These are phyloP conservation scores for Cenchrus americanus DNA, from an alignment of 176 grass and related monocot genomes.

Conservation along the genomic window DNA sequence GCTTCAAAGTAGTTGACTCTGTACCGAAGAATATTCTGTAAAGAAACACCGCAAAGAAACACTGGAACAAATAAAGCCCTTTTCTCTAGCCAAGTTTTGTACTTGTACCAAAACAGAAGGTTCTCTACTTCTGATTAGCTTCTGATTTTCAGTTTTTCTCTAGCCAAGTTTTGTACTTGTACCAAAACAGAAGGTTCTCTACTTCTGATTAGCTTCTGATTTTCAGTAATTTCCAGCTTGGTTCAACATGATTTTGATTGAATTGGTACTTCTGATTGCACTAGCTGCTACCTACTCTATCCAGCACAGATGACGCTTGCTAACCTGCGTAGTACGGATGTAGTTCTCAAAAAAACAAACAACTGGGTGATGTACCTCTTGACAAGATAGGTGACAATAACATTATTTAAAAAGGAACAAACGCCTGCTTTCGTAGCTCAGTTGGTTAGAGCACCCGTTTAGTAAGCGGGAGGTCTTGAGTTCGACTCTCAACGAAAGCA, in stretches of 20 bases:
- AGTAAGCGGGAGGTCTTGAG: conserved; percentile 98
- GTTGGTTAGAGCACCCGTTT: conserved; percentile 95
- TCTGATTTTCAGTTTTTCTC: too few species aligned
- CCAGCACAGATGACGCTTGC: not conserved
- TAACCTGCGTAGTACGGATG: too few species aligned
- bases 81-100: not conserved
- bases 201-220: too few species aligned
- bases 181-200: not conserved
- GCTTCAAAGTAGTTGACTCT: not conserved
- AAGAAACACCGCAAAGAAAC: not conserved
- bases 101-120: not conserved
- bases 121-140: not conserved
- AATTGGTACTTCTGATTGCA: not conserved
- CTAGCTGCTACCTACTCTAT: not conserved
- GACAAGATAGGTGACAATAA: too few species aligned
- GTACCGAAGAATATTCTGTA: not conserved
- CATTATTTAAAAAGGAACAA: fast-evolving
- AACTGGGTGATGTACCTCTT: too few species aligned
- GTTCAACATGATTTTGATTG: not conserved
- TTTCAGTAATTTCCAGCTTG: not conserved
- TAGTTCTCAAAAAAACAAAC: too few species aligned
- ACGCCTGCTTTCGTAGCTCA: conserved; percentile 64
- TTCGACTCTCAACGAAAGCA: conserved; percentile 89
- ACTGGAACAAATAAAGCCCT: not conserved
- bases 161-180: not conserved